Percentiles rank a stretch among this genome's conserved stretches.
These are phyloP conservation scores for Tinospora cordifolia DNA, from an alignment of 164 flowering plant genomes.

Conservation along the genomic window DNA sequence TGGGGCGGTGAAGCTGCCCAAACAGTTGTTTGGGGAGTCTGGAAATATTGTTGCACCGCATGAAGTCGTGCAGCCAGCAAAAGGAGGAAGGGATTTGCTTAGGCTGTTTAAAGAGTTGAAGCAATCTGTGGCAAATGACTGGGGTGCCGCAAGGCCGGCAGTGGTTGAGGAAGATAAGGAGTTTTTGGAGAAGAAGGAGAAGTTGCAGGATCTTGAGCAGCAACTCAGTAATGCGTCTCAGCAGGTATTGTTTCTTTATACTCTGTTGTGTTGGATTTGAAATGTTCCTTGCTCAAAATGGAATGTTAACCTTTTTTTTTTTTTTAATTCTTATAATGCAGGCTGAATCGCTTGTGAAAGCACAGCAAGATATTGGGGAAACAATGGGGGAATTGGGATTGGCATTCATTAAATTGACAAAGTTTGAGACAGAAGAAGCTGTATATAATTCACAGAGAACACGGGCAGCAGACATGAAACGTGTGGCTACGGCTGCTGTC, in stretches of 20 bases:
- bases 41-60: conserved; percentile 32
- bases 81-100: conserved; percentile 86
- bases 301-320: neutral
- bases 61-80: conserved; percentile 79
- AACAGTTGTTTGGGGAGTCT: conserved; percentile 73
- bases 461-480: conserved; percentile 45
- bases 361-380: conserved; percentile 94
- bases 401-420: conserved; percentile 72
- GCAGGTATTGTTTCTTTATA: conserved; percentile 38
- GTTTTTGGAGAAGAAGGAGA: conserved; percentile 79
- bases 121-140: conserved; percentile 81
- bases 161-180: conserved; percentile 87
- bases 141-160: conserved; percentile 63
- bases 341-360: conserved; percentile 91
- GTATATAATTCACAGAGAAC: conserved; percentile 54
- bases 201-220: conserved; percentile 65
- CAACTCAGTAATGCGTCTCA: conserved; percentile 69
- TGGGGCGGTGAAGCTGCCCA: conserved; percentile 82
- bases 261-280: neutral
- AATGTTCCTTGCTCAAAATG: neutral
- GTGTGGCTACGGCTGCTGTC: conserved; percentile 82
- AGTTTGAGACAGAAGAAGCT: conserved; percentile 79
- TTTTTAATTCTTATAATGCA: no score
- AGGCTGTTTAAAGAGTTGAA: conserved; percentile 81
- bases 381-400: conserved; percentile 90